phyloP scores from a whole-genome alignment of 768 basidiomycete species.

The Lactifluus hygrophoroides region DNA sequence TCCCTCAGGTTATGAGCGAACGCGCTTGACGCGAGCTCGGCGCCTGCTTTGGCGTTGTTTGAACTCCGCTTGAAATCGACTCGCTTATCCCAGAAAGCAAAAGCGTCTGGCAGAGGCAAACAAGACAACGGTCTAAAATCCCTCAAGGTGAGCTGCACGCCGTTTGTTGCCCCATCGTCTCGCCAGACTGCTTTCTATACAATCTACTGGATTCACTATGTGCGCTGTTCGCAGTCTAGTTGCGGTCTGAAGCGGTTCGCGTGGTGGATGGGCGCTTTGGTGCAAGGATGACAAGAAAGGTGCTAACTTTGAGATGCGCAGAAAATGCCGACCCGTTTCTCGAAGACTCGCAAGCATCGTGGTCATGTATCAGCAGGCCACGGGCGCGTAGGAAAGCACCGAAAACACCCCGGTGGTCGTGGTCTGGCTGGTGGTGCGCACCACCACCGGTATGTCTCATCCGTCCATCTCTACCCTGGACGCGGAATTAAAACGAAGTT shows the following conservation, averaged over 20 bases:
- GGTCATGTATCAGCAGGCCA: slow-evolving; percentile 99
- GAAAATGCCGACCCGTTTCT: slow-evolving; percentile 91
- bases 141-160: slow-evolving; percentile 59
- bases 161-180: slow-evolving; percentile 14
- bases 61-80: slow-evolving; percentile 16
- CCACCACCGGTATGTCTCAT: slow-evolving; percentile 80
- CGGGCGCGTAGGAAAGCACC: slow-evolving; percentile 99
- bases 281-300: slow-evolving; percentile 17
- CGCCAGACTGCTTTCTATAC: slow-evolving; percentile 21
- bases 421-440: slow-evolving; percentile 99
- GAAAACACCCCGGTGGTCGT: slow-evolving; percentile 99
- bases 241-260: slow-evolving; percentile 17
- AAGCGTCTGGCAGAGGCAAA: background rate
- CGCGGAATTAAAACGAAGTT: background rate
- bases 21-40: too few relatives aligned
- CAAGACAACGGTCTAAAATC: slow-evolving; percentile 28
- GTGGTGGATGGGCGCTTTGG: slow-evolving; percentile 43
- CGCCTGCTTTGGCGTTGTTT: too few relatives aligned
- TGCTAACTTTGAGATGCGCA: slow-evolving; percentile 26
- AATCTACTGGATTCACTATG: background rate
- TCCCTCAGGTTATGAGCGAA: too few relatives aligned
- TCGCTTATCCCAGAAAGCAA: slow-evolving; percentile 2
- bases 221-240: background rate
- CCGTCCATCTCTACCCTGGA: background rate
- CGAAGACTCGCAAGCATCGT: slow-evolving; percentile 98